Base-by-base conservation (phyloP, 306 rosid genomes). In the Ormosia semicastrata region DNA sequence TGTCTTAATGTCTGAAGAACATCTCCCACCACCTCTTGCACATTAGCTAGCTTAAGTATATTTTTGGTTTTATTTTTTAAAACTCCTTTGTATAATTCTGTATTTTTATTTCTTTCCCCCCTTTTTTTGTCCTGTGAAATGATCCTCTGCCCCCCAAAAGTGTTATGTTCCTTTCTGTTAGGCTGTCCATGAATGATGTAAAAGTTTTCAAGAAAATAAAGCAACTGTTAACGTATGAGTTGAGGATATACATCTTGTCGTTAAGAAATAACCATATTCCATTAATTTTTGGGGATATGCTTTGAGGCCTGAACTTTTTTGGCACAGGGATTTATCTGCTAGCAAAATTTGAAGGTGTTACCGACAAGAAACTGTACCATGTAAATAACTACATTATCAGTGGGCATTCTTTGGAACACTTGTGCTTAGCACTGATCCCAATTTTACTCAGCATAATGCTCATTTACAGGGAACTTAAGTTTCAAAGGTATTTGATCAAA, bases 371-470 rank as follows among this genome's bases (percentile, higher is more conserved):
- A 86, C 85, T 90, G 56, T 85, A 84, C 88, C 67, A 14, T 44
- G 83, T 39, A 74, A 90, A 82, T 80, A 67, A 77, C 67, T 88
- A 82, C 81, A n/a, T 72, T 12, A 84, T 92, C 85, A 88, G 91
- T 2, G 92, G 94, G 37, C 90, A 92, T 53, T 90, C 94, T 15
- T 66, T 92, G 90, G 90, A 76, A 71, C 91, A 92, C 85, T 69
- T 92, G 49, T 87, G 88, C 84, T 76, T 83, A 63, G 89, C 88
- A 14, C 32, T 84, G 75, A 83, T 88, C 69, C 92, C 92, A n/a
- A 13, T 82, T 85, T 76, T 81, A 50, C 85, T 90, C 76, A 77
- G 83, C 82, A n/a, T 88, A 52, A 90, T 92, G 97, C 97, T 92
- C 65, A 52, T 85, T 68, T 78, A 69, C 76, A 87, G 92, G 68